phyloP scores from a whole-genome alignment of 257 asterid species.

The Cinchona pubescens region DNA sequence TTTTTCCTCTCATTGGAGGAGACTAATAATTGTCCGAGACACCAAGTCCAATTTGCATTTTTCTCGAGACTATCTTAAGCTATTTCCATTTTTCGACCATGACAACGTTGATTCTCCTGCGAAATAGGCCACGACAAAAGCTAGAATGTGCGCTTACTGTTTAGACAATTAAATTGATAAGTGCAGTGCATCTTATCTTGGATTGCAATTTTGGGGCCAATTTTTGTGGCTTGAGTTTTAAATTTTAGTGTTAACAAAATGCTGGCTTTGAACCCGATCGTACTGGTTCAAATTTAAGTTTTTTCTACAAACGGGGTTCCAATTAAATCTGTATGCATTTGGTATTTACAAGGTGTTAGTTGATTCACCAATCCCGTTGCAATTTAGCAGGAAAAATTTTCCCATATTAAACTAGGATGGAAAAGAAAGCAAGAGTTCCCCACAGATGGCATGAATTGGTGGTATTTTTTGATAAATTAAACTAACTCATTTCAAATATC shows the following conservation, averaged over 20 bases:
- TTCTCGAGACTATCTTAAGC: background rate
- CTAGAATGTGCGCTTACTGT: background rate
- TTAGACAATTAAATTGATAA: background rate
- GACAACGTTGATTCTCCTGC: background rate
- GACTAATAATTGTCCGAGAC: background rate
- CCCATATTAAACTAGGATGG: background rate
- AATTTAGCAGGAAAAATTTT: background rate
- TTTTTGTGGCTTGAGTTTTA: background rate
- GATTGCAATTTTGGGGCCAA: slow-evolving; percentile 1
- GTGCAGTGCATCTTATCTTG: no score
- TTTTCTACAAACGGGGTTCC: no score
- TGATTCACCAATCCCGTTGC: background rate
- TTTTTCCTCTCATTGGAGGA: background rate
- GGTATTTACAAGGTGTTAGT: background rate
- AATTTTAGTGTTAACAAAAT: no score
- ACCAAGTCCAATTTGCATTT: background rate
- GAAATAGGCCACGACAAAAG: background rate
- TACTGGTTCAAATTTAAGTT: background rate
- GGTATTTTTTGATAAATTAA: background rate
- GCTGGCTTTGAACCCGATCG: background rate
- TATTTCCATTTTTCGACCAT: background rate
- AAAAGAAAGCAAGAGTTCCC: background rate
- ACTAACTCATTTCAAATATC: background rate
- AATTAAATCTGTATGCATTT: background rate
- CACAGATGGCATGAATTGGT: background rate